Evolutionary conservation across 2,329 filamentous ascomycete species (phyloP).

Genomic region (Verticillium longisporum): DNA sequence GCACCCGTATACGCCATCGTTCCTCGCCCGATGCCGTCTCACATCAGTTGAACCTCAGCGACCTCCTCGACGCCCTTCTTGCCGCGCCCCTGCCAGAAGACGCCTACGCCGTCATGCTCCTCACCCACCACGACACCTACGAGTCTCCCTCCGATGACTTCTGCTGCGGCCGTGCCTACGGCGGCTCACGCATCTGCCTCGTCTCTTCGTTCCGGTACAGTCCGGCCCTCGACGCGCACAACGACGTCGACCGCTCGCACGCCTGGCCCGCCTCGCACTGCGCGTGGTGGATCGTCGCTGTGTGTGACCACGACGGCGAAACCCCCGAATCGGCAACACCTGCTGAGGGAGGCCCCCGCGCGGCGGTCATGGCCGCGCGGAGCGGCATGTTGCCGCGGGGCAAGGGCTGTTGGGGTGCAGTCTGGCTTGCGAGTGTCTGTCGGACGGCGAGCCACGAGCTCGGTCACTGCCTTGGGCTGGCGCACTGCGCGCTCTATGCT

Average conservation of each 20-base stretch:
- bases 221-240: conserved; percentile 37
- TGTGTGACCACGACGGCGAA: conserved; percentile 17
- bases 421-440: conserved; percentile 53
- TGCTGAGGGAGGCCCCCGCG: conserved; percentile 18
- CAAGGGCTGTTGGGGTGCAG: conserved; percentile 20
- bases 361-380: conserved; percentile 23
- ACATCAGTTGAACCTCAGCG: conserved; percentile 51
- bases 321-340: not conserved
- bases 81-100: conserved; percentile 45
- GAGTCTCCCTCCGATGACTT: conserved; percentile 62
- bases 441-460: conserved; percentile 59
- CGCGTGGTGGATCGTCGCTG: conserved; percentile 34
- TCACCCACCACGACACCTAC: conserved; percentile 57
- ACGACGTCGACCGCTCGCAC: conserved; percentile 37
- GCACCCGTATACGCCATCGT: conserved; percentile 45
- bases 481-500: conserved; percentile 58
- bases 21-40: conserved; percentile 33
- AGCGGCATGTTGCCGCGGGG: conserved; percentile 14
- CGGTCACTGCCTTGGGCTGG: conserved; percentile 61
- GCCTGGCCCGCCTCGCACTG: conserved; percentile 62
- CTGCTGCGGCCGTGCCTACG: conserved; percentile 60
- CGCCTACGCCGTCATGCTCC: conserved; percentile 50
- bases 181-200: conserved; percentile 53
- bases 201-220: conserved; percentile 58
- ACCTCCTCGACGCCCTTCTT: conserved; percentile 52